A percentile compares a stretch with the other conserved stretches of the same genome.
Evolutionary conservation across 2,329 filamentous ascomycete genomes (phyloP).

Genomic region (Talaromyces sp.): DNA sequence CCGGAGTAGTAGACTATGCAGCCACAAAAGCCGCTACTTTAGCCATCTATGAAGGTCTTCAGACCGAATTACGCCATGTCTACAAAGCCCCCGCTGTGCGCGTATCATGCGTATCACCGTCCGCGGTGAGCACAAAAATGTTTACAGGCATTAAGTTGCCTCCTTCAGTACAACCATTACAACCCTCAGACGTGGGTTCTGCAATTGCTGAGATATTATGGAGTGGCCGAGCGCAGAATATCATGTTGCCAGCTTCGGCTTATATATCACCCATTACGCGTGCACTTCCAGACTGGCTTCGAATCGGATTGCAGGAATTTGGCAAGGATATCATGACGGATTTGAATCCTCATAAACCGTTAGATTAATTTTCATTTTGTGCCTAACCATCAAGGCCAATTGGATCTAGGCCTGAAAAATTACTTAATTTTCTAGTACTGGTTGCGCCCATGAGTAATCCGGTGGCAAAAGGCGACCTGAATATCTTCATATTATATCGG

Average conservation of each 20-base stretch:
- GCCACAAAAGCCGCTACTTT: conserved; percentile 64
- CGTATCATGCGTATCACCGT: conserved; percentile 9
- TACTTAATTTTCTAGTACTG: background rate
- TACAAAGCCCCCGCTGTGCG: conserved; percentile 64
- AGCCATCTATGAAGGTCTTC: conserved; percentile 65
- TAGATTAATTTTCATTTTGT: background rate
- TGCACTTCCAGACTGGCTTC: conserved; percentile 11
- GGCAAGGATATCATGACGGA: conserved; percentile 11
- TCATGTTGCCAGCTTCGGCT: conserved; percentile 7
- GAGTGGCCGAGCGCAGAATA: conserved; percentile 11
- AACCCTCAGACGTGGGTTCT: background rate
- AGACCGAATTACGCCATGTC: conserved; percentile 55
- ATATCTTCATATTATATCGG: no score
- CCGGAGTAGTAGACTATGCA: conserved; percentile 66
- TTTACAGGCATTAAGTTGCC: conserved; percentile 10
- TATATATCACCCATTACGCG: background rate
- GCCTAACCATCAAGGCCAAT: background rate
- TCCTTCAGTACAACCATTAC: background rate
- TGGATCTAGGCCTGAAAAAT: background rate
- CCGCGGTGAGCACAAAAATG: conserved; percentile 9
- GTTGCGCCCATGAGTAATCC: background rate
- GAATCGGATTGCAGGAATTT: conserved; percentile 9
- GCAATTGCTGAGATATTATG: background rate
- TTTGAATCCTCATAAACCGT: conserved; percentile 2
- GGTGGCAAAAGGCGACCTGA: no score